These are phyloP conservation scores for Coelastrella sp. DNA, from an alignment of 139 green algal genomes.

Conservation along the genomic window DNA sequence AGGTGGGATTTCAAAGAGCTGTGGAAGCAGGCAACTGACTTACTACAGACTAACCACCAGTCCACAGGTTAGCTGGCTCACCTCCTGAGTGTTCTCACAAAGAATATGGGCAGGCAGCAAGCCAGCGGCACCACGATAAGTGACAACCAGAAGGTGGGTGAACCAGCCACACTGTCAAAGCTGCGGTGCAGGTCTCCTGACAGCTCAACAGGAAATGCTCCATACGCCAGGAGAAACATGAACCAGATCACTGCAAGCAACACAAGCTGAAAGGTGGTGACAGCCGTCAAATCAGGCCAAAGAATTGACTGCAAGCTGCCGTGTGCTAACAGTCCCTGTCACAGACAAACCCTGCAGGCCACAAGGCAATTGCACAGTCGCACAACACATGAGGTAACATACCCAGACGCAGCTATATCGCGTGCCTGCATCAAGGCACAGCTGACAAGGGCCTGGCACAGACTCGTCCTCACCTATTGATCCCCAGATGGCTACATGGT, in stretches of 20 bases:
- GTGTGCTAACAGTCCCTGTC: no score
- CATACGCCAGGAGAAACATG: slow-evolving; percentile 75
- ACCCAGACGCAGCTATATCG: not conserved
- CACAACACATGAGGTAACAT: no score
- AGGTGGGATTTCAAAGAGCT: no score
- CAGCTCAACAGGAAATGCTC: slow-evolving; percentile 65
- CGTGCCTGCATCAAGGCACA: not conserved
- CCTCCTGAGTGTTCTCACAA: slow-evolving; percentile 56
- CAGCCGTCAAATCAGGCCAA: not conserved
- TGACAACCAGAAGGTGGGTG: slow-evolving; percentile 72
- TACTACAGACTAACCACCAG: not conserved
- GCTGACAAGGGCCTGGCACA: not conserved
- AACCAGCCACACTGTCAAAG: slow-evolving; percentile 61
- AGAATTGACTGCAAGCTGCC: no score
- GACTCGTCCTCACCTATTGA: slow-evolving; percentile 9
- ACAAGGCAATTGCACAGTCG: no score
- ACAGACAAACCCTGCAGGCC: no score
- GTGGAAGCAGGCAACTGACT: not conserved
- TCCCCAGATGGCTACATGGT: slow-evolving; percentile 76
- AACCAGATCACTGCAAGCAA: slow-evolving; percentile 72
- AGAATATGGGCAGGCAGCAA: slow-evolving; percentile 72
- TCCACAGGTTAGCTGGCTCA: slow-evolving; percentile 5
- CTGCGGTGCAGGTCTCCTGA: slow-evolving; percentile 67
- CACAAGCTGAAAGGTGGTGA: not conserved
- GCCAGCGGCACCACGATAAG: slow-evolving; percentile 62